These are phyloP conservation scores for Diplogelasinospora grovesii DNA, from an alignment of 495 filamentous ascomycete genomes.

Conservation along the genomic window DNA sequence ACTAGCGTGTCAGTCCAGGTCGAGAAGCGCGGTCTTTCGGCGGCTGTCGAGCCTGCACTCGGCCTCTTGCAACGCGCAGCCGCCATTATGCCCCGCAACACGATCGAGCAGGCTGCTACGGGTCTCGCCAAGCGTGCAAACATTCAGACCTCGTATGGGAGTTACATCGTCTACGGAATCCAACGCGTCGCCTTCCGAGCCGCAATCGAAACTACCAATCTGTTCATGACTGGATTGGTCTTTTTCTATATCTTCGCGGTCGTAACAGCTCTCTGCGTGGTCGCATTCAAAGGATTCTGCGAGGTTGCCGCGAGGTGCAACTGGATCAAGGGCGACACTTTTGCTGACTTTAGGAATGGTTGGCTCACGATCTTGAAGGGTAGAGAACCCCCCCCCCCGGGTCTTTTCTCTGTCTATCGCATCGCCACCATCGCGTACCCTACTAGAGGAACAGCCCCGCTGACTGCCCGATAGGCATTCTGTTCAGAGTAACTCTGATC, in stretches of 20 bases:
- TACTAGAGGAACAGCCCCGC: conserved; percentile 21
- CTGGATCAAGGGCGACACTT: conserved; percentile 81
- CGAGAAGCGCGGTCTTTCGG: conserved; percentile 52
- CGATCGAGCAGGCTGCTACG: conserved; percentile 33
- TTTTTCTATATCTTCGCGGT: conserved; percentile 86
- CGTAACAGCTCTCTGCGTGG: conserved; percentile 61
- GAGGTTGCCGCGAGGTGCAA: conserved; percentile 60
- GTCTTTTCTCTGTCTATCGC: background rate
- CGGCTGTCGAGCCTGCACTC: conserved; percentile 24
- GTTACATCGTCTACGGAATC: conserved; percentile 74
- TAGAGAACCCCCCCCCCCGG: no score
- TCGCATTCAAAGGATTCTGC: conserved; percentile 70
- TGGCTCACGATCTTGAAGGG: conserved; percentile 48
- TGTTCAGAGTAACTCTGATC: conserved; percentile 86
- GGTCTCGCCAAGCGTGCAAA: conserved; percentile 38
- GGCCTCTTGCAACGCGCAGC: conserved; percentile 41
- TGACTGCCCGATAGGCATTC: conserved; percentile 59
- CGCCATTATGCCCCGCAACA: conserved; percentile 32
- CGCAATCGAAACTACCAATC: conserved; percentile 81
- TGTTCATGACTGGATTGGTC: conserved; percentile 84
- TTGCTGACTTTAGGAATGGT: conserved; percentile 88
- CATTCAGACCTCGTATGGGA: conserved; percentile 42
- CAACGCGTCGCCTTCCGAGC: conserved; percentile 83
- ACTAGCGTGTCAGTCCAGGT: conserved; percentile 76
- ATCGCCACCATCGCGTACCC: background rate